Conservation (phyloP, 1,284 basidiomycete species). For the Chondrostereum purpureum region DNA sequence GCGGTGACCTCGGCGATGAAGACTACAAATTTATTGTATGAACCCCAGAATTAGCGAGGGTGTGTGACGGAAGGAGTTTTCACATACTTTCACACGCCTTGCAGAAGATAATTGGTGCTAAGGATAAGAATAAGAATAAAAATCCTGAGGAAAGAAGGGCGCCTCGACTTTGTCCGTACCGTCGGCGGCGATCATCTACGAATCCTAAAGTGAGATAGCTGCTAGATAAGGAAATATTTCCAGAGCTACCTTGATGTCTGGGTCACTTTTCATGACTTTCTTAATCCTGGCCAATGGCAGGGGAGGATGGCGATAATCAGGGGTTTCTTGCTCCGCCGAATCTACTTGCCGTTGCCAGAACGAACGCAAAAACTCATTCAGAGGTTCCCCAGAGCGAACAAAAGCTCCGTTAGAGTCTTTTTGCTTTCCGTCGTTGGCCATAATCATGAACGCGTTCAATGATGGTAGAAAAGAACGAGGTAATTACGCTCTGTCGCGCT, state of each 20-base stretch:
- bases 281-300: slow-evolving; percentile 90
- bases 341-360: slow-evolving; percentile 85
- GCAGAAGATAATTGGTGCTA: slow-evolving; percentile 89
- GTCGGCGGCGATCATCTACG: slow-evolving; percentile 92
- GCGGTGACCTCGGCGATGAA: slow-evolving; percentile 94
- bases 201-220: slow-evolving; percentile 5
- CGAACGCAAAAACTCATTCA: slow-evolving; percentile 69
- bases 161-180: slow-evolving; percentile 39
- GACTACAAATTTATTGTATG: slow-evolving; percentile 49
- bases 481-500: too few relatives aligned
- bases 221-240: not conserved
- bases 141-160: slow-evolving; percentile 8
- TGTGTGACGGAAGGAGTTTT: slow-evolving; percentile 1
- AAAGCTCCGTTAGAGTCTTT: too few relatives aligned
- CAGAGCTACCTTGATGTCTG: slow-evolving; percentile 79
- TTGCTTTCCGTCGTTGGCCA: too few relatives aligned
- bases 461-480: too few relatives aligned
- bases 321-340: slow-evolving; percentile 73
- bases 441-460: too few relatives aligned
- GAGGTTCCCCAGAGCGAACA: slow-evolving; percentile 70
- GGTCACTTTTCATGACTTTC: slow-evolving; percentile 98
- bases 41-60: not conserved
- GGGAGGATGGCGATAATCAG: slow-evolving; percentile 80
- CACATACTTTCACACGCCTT: slow-evolving; percentile 94
- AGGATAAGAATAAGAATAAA: slow-evolving; percentile 6